Evolutionary conservation across 441 rosid species (phyloP).

Genomic region (Adansonia rubrostipa): DNA sequence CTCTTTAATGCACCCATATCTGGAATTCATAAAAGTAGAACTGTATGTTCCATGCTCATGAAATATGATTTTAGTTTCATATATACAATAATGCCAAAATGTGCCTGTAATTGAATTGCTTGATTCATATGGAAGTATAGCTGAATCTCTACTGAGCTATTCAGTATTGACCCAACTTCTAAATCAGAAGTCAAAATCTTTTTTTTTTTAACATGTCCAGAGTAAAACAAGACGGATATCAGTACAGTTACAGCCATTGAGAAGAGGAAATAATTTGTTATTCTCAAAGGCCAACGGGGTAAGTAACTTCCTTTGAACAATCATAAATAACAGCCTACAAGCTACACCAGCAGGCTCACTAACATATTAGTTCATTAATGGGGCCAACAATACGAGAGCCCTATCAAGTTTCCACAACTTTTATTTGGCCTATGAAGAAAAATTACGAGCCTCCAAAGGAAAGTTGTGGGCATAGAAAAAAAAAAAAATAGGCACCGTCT

Average conservation of each 20-base stretch:
- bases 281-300: background rate
- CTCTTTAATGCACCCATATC: slow-evolving; percentile 16
- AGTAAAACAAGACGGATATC: background rate
- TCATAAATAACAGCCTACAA: slow-evolving; percentile 13
- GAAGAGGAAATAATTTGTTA: slow-evolving; percentile 3
- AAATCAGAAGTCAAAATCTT: background rate
- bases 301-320: background rate
- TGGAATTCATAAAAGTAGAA: background rate
- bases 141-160: background rate
- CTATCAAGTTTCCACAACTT: background rate
- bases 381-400: background rate
- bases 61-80: background rate
- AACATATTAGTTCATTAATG: background rate
- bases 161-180: background rate
- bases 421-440: slow-evolving; percentile 1
- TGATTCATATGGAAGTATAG: background rate
- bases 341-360: slow-evolving; percentile 6
- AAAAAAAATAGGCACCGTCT: background rate
- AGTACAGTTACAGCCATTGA: slow-evolving; percentile 8
- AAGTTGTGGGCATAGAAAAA: background rate
- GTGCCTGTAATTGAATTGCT: slow-evolving; percentile 2
- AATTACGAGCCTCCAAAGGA: background rate
- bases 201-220: background rate
- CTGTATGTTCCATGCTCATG: background rate
- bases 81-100: background rate